Conservation (phyloP, 169 alveolate genomes). For the Haemoproteus tartakovskyi region DNA sequence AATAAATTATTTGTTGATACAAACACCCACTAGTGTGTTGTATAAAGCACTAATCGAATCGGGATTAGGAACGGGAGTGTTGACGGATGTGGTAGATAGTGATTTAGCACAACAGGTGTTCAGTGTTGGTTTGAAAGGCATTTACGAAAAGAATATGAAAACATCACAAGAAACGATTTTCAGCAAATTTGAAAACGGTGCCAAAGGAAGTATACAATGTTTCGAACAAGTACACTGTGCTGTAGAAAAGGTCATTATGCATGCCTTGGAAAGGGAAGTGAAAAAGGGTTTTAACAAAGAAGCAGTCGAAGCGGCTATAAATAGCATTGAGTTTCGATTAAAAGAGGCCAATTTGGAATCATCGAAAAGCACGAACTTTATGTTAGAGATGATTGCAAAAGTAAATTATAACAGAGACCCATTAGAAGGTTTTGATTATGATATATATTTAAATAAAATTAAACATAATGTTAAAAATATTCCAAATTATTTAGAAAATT, state of each 20-base stretch:
- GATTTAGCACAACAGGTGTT: conserved; percentile 29
- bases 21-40: conserved; percentile 45
- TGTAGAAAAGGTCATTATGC: conserved; percentile 69
- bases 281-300: conserved; percentile 74
- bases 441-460: conserved; percentile 17
- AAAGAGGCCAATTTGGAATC: conserved; percentile 67
- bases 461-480: conserved; percentile 37
- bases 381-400: conserved; percentile 41
- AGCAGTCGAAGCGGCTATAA: conserved; percentile 77
- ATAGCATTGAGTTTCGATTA: conserved; percentile 71
- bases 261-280: conserved; percentile 63
- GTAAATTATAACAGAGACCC: conserved; percentile 56
- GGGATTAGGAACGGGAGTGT: conserved; percentile 73
- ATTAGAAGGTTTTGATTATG: conserved; percentile 38
- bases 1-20: conserved; percentile 27
- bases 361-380: conserved; percentile 38
- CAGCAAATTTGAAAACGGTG: neutral
- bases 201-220: conserved; percentile 6
- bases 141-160: conserved; percentile 17
- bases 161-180: neutral
- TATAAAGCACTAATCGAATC: conserved; percentile 47
- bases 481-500: conserved; percentile 68
- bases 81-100: conserved; percentile 71
- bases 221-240: conserved; percentile 56
- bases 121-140: conserved; percentile 57